phyloP scores from a whole-genome alignment of 2,329 filamentous ascomycete species.

The Fonsecaea pugnacius region DNA sequence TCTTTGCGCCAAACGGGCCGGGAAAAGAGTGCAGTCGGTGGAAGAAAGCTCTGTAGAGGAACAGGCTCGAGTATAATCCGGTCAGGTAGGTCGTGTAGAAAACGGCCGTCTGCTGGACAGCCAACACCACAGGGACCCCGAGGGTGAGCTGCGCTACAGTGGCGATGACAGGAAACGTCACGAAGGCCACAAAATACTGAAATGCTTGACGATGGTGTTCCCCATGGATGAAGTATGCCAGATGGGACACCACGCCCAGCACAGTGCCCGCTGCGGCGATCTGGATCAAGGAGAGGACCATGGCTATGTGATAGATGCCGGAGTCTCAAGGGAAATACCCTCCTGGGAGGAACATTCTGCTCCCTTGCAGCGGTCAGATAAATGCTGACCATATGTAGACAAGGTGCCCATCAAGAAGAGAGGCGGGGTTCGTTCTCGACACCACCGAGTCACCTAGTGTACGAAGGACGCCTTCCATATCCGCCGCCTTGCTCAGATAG shows the following conservation, averaged over 20 bases:
- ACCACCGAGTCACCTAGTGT: not conserved
- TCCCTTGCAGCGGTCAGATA: not conserved
- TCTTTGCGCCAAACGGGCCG: conserved; percentile 37
- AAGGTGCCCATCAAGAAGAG: not conserved
- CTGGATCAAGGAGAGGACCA: not conserved
- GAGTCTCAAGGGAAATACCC: not conserved
- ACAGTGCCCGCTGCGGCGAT: conserved; percentile 2
- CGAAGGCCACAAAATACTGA: conserved; percentile 4
- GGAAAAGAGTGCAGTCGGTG: conserved; percentile 41
- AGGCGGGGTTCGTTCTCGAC: not conserved
- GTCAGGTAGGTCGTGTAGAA: conserved; percentile 12
- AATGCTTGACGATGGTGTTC: conserved; percentile 21
- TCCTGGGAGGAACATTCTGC: not conserved
- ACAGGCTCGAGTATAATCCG: conserved; percentile 20
- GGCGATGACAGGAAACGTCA: conserved; percentile 9
- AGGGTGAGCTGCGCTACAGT: conserved; percentile 1
- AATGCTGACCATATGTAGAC: not conserved
- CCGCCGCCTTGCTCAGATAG: not conserved
- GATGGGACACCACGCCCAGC: conserved; percentile 12
- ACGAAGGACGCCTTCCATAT: not conserved
- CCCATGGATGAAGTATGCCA: conserved; percentile 18
- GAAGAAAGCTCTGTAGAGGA: conserved; percentile 40
- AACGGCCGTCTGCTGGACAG: not conserved
- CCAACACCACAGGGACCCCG: not conserved
- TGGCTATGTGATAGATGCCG: not conserved